Conservation (phyloP, 352 stramenopile species). For the Pythium plurisporium region DNA sequence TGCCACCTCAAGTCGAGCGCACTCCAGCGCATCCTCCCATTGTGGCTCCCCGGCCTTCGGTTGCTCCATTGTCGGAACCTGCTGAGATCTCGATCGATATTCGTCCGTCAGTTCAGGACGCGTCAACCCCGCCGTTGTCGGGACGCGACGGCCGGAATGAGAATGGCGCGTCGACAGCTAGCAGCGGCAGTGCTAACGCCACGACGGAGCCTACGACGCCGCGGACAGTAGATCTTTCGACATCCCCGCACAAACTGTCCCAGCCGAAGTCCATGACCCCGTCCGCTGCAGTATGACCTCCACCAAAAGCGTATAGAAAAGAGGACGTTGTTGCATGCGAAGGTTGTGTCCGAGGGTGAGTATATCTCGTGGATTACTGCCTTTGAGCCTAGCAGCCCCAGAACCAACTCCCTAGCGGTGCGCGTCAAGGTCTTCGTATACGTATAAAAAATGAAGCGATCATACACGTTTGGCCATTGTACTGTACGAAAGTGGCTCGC, state of each 20-base stretch:
- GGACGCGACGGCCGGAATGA: neutral
- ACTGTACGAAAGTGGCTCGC: too few species aligned
- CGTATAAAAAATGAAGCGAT: neutral
- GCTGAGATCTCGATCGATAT: slow-evolving; percentile 38
- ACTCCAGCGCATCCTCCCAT: neutral
- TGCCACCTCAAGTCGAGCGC: slow-evolving; percentile 6
- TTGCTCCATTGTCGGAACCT: neutral
- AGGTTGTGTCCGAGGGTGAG: too few species aligned
- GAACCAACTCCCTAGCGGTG: too few species aligned
- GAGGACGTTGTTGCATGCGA: too few species aligned
- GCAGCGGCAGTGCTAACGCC: neutral
- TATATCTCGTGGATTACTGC: too few species aligned
- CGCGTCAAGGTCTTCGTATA: neutral
- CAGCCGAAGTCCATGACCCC: slow-evolving; percentile 53
- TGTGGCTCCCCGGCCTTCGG: slow-evolving; percentile 5
- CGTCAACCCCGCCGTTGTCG: neutral
- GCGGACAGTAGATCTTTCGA: slow-evolving; percentile 25
- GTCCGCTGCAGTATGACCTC: slow-evolving; percentile 51
- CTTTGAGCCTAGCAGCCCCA: too few species aligned
- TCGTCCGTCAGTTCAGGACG: slow-evolving; percentile 22
- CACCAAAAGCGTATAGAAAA: neutral
- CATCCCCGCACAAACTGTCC: slow-evolving; percentile 30
- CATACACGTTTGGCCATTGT: neutral
- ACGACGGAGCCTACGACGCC: neutral
- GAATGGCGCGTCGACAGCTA: neutral